Evolutionary conservation across 768 basidiomycete genomes (phyloP).

Genomic region (Boletus coccyginus): DNA sequence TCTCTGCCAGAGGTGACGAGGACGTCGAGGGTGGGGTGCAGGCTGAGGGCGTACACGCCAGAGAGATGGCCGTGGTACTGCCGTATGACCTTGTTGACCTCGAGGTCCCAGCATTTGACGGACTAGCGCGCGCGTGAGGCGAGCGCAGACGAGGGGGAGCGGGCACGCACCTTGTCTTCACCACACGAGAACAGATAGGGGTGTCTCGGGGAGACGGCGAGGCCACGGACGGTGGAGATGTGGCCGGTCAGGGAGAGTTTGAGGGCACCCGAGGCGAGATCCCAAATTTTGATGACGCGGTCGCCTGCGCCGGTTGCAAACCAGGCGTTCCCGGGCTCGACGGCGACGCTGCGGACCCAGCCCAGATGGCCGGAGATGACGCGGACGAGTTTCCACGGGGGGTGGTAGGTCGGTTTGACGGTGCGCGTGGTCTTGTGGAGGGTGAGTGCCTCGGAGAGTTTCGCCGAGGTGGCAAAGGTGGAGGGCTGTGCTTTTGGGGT

Average conservation of each 20-base stretch:
- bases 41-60: constrained; percentile 89
- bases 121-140: constrained; percentile 51
- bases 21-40: constrained; percentile 95
- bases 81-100: constrained; percentile 97
- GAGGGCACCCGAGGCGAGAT: constrained; percentile 94
- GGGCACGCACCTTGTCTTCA: constrained; percentile 82
- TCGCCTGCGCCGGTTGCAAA: constrained; percentile 98
- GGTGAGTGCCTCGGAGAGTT: constrained; percentile 85
- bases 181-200: constrained; percentile 97
- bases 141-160: background rate
- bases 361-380: constrained; percentile 98
- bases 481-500: constrained; percentile 66
- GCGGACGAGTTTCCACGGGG: constrained; percentile 93
- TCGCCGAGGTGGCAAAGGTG: constrained; percentile 60
- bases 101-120: constrained; percentile 99
- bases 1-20: constrained; percentile 95
- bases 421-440: constrained; percentile 92
- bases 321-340: constrained; percentile 98
- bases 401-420: constrained; percentile 93
- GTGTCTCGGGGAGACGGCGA: constrained; percentile 90
- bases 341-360: constrained; percentile 95
- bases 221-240: constrained; percentile 92
- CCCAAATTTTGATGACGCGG: constrained; percentile 98
- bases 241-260: constrained; percentile 97
- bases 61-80: constrained; percentile 99